Percentiles rank a stretch among this genome's conserved stretches.
phyloP scores from a whole-genome alignment of 1,284 basidiomycete species.

The Earliella scabrosa region DNA sequence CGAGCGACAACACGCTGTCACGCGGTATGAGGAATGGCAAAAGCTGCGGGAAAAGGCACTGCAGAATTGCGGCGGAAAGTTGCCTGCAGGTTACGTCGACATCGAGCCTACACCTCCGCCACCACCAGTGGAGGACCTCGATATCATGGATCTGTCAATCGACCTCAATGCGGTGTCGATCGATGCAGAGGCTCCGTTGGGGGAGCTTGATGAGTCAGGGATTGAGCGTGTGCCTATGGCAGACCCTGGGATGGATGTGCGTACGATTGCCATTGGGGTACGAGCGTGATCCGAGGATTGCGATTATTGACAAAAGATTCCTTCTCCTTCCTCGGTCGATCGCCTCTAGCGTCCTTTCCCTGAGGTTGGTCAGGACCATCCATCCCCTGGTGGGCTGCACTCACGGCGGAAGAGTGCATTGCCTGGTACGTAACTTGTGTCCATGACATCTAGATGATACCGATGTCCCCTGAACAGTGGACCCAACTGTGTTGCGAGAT shows the following conservation, averaged over 20 bases:
- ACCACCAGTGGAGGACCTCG: conserved; percentile 81
- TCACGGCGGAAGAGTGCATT: conserved; percentile 85
- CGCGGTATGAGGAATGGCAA: conserved; percentile 86
- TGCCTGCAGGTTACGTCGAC: conserved; percentile 69
- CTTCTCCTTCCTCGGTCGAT: conserved; percentile 18
- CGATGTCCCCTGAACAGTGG: conserved; percentile 54
- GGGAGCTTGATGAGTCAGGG: conserved; percentile 80
- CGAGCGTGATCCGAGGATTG: conserved; percentile 25
- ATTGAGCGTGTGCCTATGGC: conserved; percentile 89
- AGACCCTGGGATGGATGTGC: conserved; percentile 85
- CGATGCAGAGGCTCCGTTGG: conserved; percentile 67
- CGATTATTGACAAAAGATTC: conserved; percentile 26
- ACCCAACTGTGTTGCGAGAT: conserved; percentile 87
- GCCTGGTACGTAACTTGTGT: conserved; percentile 59
- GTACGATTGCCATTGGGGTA: conserved; percentile 39
- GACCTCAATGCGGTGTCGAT: conserved; percentile 87
- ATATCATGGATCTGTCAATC: conserved; percentile 85
- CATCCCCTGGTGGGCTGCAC: conserved; percentile 63
- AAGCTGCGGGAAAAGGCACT: conserved; percentile 76
- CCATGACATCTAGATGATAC: conserved; percentile 14
- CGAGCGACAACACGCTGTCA: conserved; percentile 82
- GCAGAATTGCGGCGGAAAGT: conserved; percentile 67
- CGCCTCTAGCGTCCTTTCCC: conserved; percentile 60
- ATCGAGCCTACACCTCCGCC: conserved; percentile 74
- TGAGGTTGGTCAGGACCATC: conserved; percentile 58